Evolutionary conservation across 2,329 filamentous ascomycete species (phyloP).

Genomic region (Cladosporium colombiae): DNA sequence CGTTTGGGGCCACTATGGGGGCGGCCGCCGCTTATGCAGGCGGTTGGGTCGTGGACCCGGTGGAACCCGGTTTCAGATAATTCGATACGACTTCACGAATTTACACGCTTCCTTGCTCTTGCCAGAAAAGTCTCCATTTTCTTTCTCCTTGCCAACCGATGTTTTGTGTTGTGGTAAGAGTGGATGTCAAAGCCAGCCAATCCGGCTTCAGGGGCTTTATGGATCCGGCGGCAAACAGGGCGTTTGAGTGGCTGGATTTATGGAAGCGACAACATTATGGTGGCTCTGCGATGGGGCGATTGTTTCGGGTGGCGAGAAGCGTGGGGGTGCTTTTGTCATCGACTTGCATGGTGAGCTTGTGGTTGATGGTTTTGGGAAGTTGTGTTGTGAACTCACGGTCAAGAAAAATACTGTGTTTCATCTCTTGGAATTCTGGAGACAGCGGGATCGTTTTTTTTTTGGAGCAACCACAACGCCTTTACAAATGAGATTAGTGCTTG

Average conservation of each 20-base stretch:
- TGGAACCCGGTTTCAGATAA: constrained; percentile 11
- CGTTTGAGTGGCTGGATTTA: neutral
- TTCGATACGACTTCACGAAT: constrained; percentile 11
- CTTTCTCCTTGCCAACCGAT: neutral
- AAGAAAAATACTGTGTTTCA: neutral
- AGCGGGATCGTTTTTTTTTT: neutral
- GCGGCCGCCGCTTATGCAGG: neutral
- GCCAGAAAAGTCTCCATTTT: neutral
- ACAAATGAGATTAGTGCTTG: neutral
- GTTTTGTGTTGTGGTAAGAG: neutral
- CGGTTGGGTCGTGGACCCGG: neutral
- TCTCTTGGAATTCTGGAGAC: neutral
- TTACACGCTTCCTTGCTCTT: neutral
- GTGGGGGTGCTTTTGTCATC: neutral
- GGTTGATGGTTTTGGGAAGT: neutral
- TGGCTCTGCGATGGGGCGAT: neutral
- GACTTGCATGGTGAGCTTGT: neutral
- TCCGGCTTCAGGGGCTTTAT: neutral
- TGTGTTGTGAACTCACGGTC: neutral
- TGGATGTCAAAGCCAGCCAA: constrained; percentile 14
- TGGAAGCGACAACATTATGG: neutral
- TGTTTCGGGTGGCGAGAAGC: neutral
- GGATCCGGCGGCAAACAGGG: neutral
- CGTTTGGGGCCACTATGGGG: neutral
- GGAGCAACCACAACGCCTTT: neutral